Conservation (phyloP, 495 filamentous ascomycete species). For the Aspergillus heteromorphus region DNA sequence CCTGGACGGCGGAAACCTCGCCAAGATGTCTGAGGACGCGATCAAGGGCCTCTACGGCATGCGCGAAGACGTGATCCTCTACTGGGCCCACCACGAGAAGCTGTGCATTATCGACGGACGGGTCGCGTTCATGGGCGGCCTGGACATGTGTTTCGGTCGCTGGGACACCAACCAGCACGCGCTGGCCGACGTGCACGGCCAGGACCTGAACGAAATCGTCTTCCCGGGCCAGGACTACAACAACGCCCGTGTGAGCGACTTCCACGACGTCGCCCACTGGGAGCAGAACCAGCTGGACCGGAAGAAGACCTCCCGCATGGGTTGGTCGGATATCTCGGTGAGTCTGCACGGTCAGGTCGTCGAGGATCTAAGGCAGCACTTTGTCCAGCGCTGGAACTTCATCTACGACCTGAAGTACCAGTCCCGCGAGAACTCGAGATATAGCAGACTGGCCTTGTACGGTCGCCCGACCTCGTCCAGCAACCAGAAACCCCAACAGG, state of each 20-base stretch:
- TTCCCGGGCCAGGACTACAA: slow-evolving; percentile 96
- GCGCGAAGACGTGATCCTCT: slow-evolving; percentile 74
- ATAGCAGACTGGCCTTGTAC: slow-evolving; percentile 46
- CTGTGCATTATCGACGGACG: slow-evolving; percentile 75
- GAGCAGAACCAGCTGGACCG: slow-evolving; percentile 84
- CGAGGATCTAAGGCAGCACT: slow-evolving; percentile 71
- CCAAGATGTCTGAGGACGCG: slow-evolving; percentile 59
- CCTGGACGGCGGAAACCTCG: slow-evolving; percentile 44
- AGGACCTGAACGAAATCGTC: slow-evolving; percentile 64
- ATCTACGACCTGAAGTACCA: slow-evolving; percentile 82
- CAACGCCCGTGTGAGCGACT: slow-evolving; percentile 83
- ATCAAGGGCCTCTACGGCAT: slow-evolving; percentile 76
- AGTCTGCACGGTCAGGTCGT: slow-evolving; percentile 76
- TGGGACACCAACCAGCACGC: slow-evolving; percentile 69
- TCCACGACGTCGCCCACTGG: slow-evolving; percentile 77
- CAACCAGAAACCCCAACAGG: slow-evolving; percentile 9
- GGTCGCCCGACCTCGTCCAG: slow-evolving; percentile 25
- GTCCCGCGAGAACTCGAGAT: slow-evolving; percentile 57
- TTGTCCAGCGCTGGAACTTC: slow-evolving; percentile 89
- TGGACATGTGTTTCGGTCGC: slow-evolving; percentile 58
- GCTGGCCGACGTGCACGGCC: slow-evolving; percentile 80
- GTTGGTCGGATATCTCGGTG: slow-evolving; percentile 86
- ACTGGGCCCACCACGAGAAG: slow-evolving; percentile 97
- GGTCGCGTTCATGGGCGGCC: slow-evolving; percentile 82
- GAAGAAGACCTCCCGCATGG: slow-evolving; percentile 77